Evolutionary conservation across 2,329 filamentous ascomycete genomes (phyloP).

Genomic region (Plenodomus lindquistii): DNA sequence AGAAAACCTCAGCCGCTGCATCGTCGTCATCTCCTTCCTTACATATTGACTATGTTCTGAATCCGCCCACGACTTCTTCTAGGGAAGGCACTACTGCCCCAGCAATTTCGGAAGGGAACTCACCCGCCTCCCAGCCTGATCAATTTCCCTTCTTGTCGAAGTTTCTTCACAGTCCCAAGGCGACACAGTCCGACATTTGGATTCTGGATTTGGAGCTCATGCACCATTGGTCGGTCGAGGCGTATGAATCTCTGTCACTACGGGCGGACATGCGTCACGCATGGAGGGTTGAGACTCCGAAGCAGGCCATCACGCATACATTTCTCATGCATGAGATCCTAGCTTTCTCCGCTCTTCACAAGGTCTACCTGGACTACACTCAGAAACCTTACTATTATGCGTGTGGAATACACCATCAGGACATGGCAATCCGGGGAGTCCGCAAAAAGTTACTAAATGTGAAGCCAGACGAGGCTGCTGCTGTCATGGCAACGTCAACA

Average conservation of each 20-base stretch:
- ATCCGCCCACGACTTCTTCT: constrained; percentile 13
- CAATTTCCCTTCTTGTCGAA: constrained; percentile 38
- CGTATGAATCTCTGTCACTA: constrained; percentile 27
- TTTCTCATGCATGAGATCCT: constrained; percentile 49
- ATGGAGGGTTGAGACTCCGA: constrained; percentile 43
- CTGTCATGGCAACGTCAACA: constrained; percentile 37
- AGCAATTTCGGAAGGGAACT: constrained; percentile 24
- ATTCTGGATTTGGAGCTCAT: constrained; percentile 40
- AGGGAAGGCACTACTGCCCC: constrained; percentile 9
- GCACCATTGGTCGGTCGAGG: constrained; percentile 41
- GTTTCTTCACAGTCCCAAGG: constrained; percentile 29
- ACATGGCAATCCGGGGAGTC: constrained; percentile 39
- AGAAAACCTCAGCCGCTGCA: neutral
- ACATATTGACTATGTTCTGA: constrained; percentile 27
- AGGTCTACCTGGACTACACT: constrained; percentile 36
- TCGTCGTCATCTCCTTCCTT: constrained; percentile 20
- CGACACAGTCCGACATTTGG: constrained; percentile 32
- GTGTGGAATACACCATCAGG: constrained; percentile 43
- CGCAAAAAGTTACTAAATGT: constrained; percentile 34
- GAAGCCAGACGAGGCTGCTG: constrained; percentile 33
- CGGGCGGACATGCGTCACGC: constrained; percentile 29
- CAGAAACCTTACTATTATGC: constrained; percentile 33
- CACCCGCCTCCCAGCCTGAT: constrained; percentile 33
- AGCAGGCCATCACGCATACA: constrained; percentile 37
- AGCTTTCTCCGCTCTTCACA: constrained; percentile 46